Evolutionary conservation across 371 early-diverging fungal genomes (phyloP).

Genomic region (Mucor sp.): DNA sequence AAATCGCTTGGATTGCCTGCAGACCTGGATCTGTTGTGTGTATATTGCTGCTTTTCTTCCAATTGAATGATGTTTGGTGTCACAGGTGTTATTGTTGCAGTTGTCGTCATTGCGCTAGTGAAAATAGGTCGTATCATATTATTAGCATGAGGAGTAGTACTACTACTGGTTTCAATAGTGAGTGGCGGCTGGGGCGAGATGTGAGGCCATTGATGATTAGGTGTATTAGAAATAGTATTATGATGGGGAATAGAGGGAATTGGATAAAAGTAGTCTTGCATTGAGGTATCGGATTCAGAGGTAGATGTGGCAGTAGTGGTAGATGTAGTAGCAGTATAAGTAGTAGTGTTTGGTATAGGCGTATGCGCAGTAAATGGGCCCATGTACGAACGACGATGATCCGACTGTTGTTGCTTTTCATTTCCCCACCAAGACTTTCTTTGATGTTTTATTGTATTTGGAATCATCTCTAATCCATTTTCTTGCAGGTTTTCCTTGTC

Average conservation of each 20-base stretch:
- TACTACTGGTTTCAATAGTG: not conserved
- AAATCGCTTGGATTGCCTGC: conserved; percentile 20
- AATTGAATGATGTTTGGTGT: conserved; percentile 7
- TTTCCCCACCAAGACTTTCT: conserved; percentile 25
- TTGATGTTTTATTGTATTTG: not conserved
- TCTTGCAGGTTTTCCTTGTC: not conserved
- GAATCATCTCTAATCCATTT: not conserved
- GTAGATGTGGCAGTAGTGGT: not conserved
- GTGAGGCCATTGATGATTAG: not conserved
- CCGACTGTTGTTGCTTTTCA: conserved; percentile 11
- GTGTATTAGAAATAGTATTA: not conserved
- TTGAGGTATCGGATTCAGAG: not conserved
- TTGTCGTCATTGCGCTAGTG: conserved; percentile 1
- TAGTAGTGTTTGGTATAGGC: conserved; percentile 6
- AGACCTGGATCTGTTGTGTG: conserved; percentile 43
- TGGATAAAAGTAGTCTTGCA: conserved; percentile 6
- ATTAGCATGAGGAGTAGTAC: not conserved
- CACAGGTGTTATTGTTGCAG: conserved; percentile 13
- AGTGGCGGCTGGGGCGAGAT: not conserved
- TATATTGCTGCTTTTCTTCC: conserved; percentile 17
- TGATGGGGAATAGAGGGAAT: not conserved
- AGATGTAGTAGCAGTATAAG: not conserved
- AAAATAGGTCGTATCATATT: conserved; percentile 7
- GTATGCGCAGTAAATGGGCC: conserved; percentile 29
- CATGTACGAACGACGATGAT: conserved; percentile 18